These are phyloP conservation scores for Parasitella parasitica DNA, from an alignment of 371 early-diverging fungal genomes.

Conservation along the genomic window DNA sequence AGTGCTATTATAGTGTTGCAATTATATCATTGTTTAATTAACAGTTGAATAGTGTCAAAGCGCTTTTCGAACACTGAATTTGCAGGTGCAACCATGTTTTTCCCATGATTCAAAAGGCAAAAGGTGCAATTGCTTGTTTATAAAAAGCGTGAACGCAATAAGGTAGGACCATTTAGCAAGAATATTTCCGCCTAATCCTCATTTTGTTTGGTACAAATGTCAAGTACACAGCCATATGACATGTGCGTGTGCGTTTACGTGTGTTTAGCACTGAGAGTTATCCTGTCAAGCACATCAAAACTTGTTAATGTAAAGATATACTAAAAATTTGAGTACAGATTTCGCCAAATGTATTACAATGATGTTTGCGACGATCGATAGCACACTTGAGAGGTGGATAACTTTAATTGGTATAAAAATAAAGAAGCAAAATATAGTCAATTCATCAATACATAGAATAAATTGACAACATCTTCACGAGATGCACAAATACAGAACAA, in stretches of 20 bases:
- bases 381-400: not conserved
- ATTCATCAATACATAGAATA: not conserved
- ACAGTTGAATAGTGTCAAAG: not conserved
- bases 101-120: not conserved
- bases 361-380: not conserved
- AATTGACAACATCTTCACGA: not conserved
- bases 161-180: not conserved
- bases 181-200: not conserved
- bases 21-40: not conserved
- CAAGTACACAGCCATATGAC: constrained; percentile 1
- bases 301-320: not conserved
- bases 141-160: not conserved
- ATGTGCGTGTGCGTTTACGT: not conserved
- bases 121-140: not conserved
- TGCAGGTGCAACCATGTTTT: not conserved
- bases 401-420: not conserved
- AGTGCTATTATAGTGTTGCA: not conserved
- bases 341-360: not conserved
- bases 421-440: not conserved
- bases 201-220: not conserved
- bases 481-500: too few relatives aligned
- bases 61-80: not conserved
- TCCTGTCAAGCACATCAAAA: not conserved
- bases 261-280: not conserved
- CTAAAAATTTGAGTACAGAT: not conserved